phyloP scores from a whole-genome alignment of 2,329 filamentous ascomycete species.

The Fusarium sp. region DNA sequence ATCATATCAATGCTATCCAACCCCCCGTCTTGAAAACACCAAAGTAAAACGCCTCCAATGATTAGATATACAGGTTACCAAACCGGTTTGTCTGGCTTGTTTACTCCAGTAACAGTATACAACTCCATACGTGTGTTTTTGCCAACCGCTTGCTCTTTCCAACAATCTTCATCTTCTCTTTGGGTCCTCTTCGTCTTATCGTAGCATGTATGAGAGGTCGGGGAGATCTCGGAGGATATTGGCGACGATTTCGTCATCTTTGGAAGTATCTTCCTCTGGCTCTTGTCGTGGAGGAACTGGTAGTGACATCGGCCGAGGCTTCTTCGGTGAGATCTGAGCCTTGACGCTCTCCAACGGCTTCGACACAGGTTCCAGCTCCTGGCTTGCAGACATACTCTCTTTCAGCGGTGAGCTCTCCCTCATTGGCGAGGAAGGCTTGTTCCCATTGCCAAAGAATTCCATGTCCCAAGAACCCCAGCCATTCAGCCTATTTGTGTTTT shows the following conservation, averaged over 20 bases:
- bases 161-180: slow-evolving; percentile 5
- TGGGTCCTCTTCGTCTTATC: slow-evolving; percentile 39
- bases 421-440: slow-evolving; percentile 11
- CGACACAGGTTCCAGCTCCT: slow-evolving; percentile 4
- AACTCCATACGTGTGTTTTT: background rate
- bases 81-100: background rate
- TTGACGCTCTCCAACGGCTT: slow-evolving; percentile 12
- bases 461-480: slow-evolving; percentile 36
- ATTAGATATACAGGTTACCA: slow-evolving; percentile 26
- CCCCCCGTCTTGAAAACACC: background rate
- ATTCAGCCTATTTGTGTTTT: slow-evolving; percentile 18
- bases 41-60: slow-evolving; percentile 28
- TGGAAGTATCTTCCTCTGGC: slow-evolving; percentile 6
- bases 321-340: background rate
- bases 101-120: background rate
- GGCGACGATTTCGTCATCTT: slow-evolving; percentile 48
- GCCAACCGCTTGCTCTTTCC: background rate
- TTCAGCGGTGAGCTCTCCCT: slow-evolving; percentile 2
- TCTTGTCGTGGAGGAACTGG: slow-evolving; percentile 15
- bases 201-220: slow-evolving; percentile 59
- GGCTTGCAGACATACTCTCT: background rate
- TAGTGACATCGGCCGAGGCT: slow-evolving; percentile 3
- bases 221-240: slow-evolving; percentile 53
- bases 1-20: slow-evolving; percentile 11
- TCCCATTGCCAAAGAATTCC: slow-evolving; percentile 23